A percentile compares a stretch with the other conserved stretches of the same genome.
Conservation (phyloP, 2,329 filamentous ascomycete species). For the Diplodia intermedia region DNA sequence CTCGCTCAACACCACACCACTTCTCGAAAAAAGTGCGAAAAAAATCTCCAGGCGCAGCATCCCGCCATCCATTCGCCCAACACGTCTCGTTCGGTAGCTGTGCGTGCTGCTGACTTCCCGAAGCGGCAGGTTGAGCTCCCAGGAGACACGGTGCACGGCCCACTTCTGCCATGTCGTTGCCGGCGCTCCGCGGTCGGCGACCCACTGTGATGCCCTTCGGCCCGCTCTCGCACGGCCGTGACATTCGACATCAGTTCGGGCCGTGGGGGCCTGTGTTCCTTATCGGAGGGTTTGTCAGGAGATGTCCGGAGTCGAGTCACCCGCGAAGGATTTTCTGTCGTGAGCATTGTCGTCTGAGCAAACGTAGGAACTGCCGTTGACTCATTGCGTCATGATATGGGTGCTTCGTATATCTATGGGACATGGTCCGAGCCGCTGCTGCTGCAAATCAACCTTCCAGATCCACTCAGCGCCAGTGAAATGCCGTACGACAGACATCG, state of each 20-base stretch:
- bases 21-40: not conserved
- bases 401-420: not conserved
- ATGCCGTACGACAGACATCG: no score
- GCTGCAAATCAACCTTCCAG: not conserved
- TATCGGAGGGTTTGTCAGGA: not conserved
- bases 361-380: not conserved
- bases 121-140: not conserved
- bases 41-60: not conserved
- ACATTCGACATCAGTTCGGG: slow-evolving; percentile 10
- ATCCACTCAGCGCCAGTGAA: not conserved
- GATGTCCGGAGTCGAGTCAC: slow-evolving; percentile 6
- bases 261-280: not conserved
- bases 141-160: not conserved
- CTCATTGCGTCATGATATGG: not conserved
- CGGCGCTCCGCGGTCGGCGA: slow-evolving; percentile 15
- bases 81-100: not conserved
- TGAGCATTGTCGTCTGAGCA: not conserved
- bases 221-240: slow-evolving; percentile 11
- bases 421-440: not conserved
- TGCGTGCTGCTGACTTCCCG: not conserved
- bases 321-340: not conserved
- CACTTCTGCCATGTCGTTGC: not conserved
- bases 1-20: not conserved
- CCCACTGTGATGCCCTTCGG: slow-evolving; percentile 7
- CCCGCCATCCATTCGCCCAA: not conserved